These are phyloP conservation scores for Penicillium sp. DNA, from an alignment of 2,329 filamentous ascomycete species.

Conservation along the genomic window DNA sequence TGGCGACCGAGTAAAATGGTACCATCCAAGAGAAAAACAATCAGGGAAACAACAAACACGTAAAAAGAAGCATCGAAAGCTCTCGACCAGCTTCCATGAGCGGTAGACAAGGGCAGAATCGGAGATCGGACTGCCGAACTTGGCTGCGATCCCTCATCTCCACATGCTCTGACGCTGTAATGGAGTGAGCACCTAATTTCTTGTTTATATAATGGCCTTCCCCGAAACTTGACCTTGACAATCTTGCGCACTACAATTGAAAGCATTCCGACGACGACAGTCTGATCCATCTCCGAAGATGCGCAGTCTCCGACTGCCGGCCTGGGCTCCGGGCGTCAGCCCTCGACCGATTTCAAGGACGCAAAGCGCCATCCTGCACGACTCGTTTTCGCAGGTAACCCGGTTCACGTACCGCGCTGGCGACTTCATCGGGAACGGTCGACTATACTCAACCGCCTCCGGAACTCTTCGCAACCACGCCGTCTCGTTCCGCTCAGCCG, in stretches of 20 bases:
- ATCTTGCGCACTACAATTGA: constrained; percentile 22
- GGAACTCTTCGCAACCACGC: constrained; percentile 20
- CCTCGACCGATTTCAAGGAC: constrained; percentile 25
- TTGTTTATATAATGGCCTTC: constrained; percentile 32
- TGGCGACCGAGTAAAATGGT: neutral
- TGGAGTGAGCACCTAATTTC: constrained; percentile 11
- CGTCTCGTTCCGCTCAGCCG: constrained; percentile 16
- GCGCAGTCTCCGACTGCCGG: constrained; percentile 43
- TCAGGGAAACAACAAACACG: neutral
- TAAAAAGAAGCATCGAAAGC: constrained; percentile 26
- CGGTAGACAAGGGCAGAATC: constrained; percentile 30
- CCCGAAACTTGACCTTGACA: constrained; percentile 24
- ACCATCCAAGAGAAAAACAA: neutral
- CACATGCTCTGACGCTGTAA: constrained; percentile 15
- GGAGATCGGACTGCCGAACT: constrained; percentile 13
- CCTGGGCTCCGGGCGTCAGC: constrained; percentile 33
- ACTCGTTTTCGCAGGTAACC: constrained; percentile 16
- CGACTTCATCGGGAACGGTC: constrained; percentile 12
- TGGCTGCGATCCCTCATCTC: constrained; percentile 12
- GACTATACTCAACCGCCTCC: constrained; percentile 25
- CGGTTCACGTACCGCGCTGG: neutral
- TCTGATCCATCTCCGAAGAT: constrained; percentile 32
- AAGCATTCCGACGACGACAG: constrained; percentile 17
- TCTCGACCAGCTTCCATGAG: constrained; percentile 35
- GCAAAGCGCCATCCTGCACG: constrained; percentile 15